These are phyloP conservation scores for Euphorbia celastroides DNA, from an alignment of 441 rosid genomes.

Conservation along the genomic window DNA sequence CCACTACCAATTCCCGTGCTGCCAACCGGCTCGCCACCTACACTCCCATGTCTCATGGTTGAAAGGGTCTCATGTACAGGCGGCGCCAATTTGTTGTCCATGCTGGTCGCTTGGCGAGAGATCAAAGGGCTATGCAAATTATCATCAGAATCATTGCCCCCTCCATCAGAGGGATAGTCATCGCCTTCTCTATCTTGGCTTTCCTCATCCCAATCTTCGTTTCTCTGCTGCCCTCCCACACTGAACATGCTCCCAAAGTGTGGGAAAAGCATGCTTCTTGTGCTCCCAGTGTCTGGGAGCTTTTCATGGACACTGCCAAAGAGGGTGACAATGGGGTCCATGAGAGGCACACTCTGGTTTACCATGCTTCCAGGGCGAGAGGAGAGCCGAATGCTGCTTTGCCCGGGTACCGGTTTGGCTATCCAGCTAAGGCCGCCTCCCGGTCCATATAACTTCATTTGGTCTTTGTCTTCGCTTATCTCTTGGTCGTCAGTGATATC, in stretches of 20 bases:
- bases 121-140: slow-evolving; percentile 85
- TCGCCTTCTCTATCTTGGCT: slow-evolving; percentile 58
- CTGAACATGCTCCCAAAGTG: slow-evolving; percentile 96
- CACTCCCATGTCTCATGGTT: slow-evolving; percentile 55
- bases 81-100: slow-evolving; percentile 60
- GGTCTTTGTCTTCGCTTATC: slow-evolving; percentile 39
- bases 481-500: slow-evolving; percentile 31
- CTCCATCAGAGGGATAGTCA: slow-evolving; percentile 65
- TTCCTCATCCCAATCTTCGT: slow-evolving; percentile 91
- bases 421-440: slow-evolving; percentile 79
- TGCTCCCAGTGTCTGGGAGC: slow-evolving; percentile 75
- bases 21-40: slow-evolving; percentile 44
- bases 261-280: slow-evolving; percentile 84
- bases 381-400: slow-evolving; percentile 46
- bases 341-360: slow-evolving; percentile 43
- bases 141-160: slow-evolving; percentile 66
- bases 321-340: slow-evolving; percentile 92
- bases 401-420: slow-evolving; percentile 70
- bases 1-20: slow-evolving; percentile 90
- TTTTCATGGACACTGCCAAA: slow-evolving; percentile 94
- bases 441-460: slow-evolving; percentile 66
- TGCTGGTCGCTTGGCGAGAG: slow-evolving; percentile 84
- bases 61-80: slow-evolving; percentile 46
- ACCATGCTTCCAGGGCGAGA: slow-evolving; percentile 78
- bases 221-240: slow-evolving; percentile 59